Evolutionary conservation across 1,284 basidiomycete genomes (phyloP).

Genomic region (Rhodofomes roseus): DNA sequence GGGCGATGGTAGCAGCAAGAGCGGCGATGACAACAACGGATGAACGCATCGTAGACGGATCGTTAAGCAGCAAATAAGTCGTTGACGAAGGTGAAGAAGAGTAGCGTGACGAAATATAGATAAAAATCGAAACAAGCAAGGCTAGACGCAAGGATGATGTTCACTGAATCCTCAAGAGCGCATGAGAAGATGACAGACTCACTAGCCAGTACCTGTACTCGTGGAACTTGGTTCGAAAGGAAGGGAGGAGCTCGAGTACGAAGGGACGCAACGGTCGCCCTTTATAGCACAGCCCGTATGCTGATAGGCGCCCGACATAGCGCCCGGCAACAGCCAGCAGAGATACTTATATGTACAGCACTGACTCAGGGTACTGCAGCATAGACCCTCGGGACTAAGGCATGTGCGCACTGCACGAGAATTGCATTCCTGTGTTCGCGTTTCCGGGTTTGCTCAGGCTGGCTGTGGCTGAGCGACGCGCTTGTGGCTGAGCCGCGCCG

Average conservation of each 20-base stretch:
- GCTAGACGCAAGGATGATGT: neutral
- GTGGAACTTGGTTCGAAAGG: conserved; percentile 1
- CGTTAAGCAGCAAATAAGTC: neutral
- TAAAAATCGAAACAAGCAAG: conserved; percentile 3
- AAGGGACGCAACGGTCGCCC: neutral
- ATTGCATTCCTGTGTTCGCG: too few species aligned
- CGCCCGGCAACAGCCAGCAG: neutral
- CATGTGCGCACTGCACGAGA: too few species aligned
- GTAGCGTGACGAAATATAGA: conserved; percentile 2
- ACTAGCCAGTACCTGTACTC: conserved; percentile 7
- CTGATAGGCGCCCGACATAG: neutral
- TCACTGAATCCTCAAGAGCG: neutral
- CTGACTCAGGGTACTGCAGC: too few species aligned
- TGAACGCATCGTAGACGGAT: neutral
- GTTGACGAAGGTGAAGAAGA: neutral
- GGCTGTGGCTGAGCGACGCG: too few species aligned
- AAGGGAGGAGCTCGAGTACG: conserved; percentile 3
- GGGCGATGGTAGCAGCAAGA: neutral
- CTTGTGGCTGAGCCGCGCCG: too few species aligned
- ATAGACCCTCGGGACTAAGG: too few species aligned
- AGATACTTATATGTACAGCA: too few species aligned
- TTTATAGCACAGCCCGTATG: neutral
- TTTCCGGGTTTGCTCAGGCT: too few species aligned
- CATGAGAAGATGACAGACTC: neutral
- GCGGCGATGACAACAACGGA: neutral